phyloP scores from a whole-genome alignment of 1,284 basidiomycete species.

The Cutaneotrichosporon spelunceum region DNA sequence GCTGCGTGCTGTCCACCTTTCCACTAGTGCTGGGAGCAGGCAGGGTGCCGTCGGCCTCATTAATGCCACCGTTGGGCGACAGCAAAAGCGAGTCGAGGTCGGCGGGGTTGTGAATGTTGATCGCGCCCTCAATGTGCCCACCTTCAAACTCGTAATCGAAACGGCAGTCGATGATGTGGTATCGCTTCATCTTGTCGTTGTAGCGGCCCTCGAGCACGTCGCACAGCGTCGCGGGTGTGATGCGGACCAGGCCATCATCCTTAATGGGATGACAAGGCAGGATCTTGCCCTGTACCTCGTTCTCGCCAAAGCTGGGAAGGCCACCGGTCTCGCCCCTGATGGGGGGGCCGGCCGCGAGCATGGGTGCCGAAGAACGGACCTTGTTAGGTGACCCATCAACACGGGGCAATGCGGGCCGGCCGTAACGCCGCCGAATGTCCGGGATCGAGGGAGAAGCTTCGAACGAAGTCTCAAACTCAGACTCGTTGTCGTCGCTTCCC shows the following conservation, averaged over 20 bases:
- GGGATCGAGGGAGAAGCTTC: slow-evolving; percentile 29
- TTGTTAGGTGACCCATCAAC: slow-evolving; percentile 13
- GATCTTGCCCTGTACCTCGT: slow-evolving; percentile 86
- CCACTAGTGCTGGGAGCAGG: slow-evolving; percentile 79
- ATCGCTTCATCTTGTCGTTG: slow-evolving; percentile 63
- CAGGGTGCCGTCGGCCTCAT: slow-evolving; percentile 52
- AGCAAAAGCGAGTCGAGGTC: slow-evolving; percentile 79
- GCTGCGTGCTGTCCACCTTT: slow-evolving; percentile 56
- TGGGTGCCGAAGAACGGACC: neutral
- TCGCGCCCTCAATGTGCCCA: slow-evolving; percentile 85
- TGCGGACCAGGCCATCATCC: slow-evolving; percentile 92
- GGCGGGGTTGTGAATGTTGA: slow-evolving; percentile 83
- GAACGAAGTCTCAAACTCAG: slow-evolving; percentile 41
- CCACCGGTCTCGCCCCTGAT: slow-evolving; percentile 46
- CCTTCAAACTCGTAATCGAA: slow-evolving; percentile 96
- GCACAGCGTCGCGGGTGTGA: slow-evolving; percentile 75
- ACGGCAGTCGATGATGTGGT: slow-evolving; percentile 87
- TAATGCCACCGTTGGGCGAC: slow-evolving; percentile 54
- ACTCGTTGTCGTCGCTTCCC: slow-evolving; percentile 40
- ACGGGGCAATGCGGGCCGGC: slow-evolving; percentile 13
- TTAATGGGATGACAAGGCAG: slow-evolving; percentile 89
- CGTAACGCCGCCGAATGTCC: slow-evolving; percentile 35
- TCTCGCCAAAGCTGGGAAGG: slow-evolving; percentile 80
- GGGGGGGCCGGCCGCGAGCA: slow-evolving; percentile 5
- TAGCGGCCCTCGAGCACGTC: slow-evolving; percentile 70